Evolutionary conservation across 2,329 filamentous ascomycete genomes (phyloP).

Genomic region (Capronia americana): DNA sequence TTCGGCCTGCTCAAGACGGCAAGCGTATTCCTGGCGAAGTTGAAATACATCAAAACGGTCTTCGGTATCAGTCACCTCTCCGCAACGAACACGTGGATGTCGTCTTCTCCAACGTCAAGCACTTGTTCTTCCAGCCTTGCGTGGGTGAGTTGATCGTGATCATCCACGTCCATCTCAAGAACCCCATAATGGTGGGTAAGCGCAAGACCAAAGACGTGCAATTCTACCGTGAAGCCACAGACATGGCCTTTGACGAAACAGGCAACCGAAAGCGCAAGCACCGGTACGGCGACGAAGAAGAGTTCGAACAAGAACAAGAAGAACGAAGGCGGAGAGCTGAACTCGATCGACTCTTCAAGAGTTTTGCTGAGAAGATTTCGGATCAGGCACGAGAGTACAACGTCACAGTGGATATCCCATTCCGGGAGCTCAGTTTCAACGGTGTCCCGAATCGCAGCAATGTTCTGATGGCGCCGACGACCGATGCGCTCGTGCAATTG

Average conservation of each 20-base stretch:
- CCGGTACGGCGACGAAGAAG: constrained; percentile 95
- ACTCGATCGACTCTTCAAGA: constrained; percentile 93
- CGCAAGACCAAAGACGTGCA: constrained; percentile 99
- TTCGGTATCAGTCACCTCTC: constrained; percentile 85
- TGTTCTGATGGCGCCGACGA: constrained; percentile 93
- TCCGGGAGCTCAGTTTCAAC: constrained; percentile 94
- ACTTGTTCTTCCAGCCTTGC: constrained; percentile 98
- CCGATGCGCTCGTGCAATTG: constrained; percentile 94
- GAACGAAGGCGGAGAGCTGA: constrained; percentile 89
- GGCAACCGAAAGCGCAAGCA: constrained; percentile 98
- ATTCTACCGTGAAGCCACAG: constrained; percentile 96
- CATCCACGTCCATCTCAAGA: constrained; percentile 96
- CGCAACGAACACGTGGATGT: constrained; percentile 88
- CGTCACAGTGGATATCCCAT: constrained; percentile 93
- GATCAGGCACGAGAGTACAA: constrained; percentile 91
- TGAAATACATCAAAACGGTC: constrained; percentile 98
- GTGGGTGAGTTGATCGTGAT: constrained; percentile 96
- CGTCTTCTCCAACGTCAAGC: constrained; percentile 97
- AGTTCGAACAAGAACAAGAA: constrained; percentile 98
- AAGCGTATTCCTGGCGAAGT: constrained; percentile 96
- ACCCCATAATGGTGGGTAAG: constrained; percentile 97
- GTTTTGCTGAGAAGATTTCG: constrained; percentile 95
- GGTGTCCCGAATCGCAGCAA: constrained; percentile 96
- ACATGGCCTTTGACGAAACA: constrained; percentile 98
- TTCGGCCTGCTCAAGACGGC: constrained; percentile 92